These are phyloP conservation scores for Ganoderma lucidum DNA, from an alignment of 1,284 basidiomycete genomes.

Conservation along the genomic window DNA sequence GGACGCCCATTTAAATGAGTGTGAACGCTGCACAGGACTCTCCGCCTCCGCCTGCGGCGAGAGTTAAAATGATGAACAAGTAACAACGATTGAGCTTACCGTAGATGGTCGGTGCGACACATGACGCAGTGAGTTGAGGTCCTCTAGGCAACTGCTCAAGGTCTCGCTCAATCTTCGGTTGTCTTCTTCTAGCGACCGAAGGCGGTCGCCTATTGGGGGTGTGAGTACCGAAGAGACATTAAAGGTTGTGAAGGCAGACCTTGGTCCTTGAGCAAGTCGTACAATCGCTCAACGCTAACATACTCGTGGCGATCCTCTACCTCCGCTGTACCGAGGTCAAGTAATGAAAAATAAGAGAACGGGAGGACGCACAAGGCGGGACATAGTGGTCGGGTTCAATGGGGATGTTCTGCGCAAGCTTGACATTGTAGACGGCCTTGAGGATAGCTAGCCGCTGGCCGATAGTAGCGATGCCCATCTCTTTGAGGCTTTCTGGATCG, in stretches of 20 bases:
- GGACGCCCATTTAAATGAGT: slow-evolving; percentile 85
- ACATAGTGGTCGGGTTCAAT: slow-evolving; percentile 89
- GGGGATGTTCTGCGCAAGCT: slow-evolving; percentile 83
- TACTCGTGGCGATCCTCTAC: slow-evolving; percentile 66
- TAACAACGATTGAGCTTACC: slow-evolving; percentile 19
- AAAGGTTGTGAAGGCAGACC: slow-evolving; percentile 51
- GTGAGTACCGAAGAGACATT: slow-evolving; percentile 19
- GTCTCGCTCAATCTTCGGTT: slow-evolving; percentile 72
- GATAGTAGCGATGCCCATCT: slow-evolving; percentile 84
- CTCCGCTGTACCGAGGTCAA: slow-evolving; percentile 59
- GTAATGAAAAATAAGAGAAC: slow-evolving; percentile 2
- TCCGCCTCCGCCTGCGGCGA: slow-evolving; percentile 52
- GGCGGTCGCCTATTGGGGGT: slow-evolving; percentile 64
- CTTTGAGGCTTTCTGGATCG: slow-evolving; percentile 83
- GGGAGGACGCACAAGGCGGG: slow-evolving; percentile 78
- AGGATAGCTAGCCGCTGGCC: slow-evolving; percentile 91
- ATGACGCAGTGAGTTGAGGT: slow-evolving; percentile 59
- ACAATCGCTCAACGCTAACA: slow-evolving; percentile 72
- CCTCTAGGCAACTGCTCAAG: slow-evolving; percentile 70
- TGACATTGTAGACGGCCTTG: slow-evolving; percentile 89
- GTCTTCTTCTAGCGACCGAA: slow-evolving; percentile 77
- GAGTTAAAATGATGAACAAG: slow-evolving; percentile 9
- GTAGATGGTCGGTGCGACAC: slow-evolving; percentile 22
- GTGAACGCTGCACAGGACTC: slow-evolving; percentile 67
- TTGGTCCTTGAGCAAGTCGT: slow-evolving; percentile 78